These are phyloP conservation scores for Ciborinia camelliae DNA, from an alignment of 2,329 filamentous ascomycete genomes.

Conservation along the genomic window DNA sequence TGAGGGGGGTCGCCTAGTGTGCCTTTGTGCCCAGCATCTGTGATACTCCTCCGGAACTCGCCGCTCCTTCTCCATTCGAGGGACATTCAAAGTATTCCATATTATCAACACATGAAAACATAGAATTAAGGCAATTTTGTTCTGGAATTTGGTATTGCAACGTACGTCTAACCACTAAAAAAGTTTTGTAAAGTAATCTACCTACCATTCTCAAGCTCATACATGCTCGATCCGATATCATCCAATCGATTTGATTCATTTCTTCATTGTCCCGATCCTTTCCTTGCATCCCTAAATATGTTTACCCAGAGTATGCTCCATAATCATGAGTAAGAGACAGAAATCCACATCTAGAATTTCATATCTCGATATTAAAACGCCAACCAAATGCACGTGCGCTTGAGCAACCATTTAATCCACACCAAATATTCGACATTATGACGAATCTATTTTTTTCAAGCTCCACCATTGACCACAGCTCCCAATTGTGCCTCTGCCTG, in stretches of 20 bases:
- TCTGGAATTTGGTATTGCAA: constrained; percentile 12
- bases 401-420: constrained; percentile 27
- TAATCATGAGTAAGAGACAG: constrained; percentile 15
- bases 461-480: constrained; percentile 30
- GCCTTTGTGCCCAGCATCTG: too few species aligned
- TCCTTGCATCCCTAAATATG: constrained; percentile 12
- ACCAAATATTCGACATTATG: constrained; percentile 14
- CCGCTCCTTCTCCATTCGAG: too few species aligned
- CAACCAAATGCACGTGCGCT: constrained; percentile 28
- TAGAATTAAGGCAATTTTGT: not conserved
- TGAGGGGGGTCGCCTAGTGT: too few species aligned
- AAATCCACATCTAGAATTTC: constrained; percentile 17
- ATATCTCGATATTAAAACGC: constrained; percentile 18
- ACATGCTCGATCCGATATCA: not conserved
- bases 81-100: too few species aligned
- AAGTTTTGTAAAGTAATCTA: constrained; percentile 13
- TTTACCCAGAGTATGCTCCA: constrained; percentile 16
- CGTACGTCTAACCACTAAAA: not conserved
- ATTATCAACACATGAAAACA: not conserved
- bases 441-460: constrained; percentile 25
- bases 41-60: too few species aligned
- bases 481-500: constrained; percentile 21
- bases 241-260: constrained; percentile 11
- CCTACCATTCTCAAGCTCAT: constrained; percentile 8
- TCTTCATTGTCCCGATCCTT: constrained; percentile 4